Evolutionary conservation across 2,329 filamentous ascomycete species (phyloP).

Genomic region (Alternaria gansuensis): DNA sequence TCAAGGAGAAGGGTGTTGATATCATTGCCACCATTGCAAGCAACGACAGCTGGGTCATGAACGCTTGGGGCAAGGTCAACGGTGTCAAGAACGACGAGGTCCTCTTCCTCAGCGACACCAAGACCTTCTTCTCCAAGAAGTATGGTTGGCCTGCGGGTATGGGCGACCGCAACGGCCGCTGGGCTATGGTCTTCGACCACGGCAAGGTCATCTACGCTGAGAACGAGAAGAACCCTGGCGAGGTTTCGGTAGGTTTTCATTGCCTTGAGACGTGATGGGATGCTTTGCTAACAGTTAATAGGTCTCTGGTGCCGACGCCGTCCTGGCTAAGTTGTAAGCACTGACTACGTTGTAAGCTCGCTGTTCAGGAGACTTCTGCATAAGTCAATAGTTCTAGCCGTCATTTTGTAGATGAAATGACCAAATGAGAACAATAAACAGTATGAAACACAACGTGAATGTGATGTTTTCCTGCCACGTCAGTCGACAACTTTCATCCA

Average conservation of each 20-base stretch:
- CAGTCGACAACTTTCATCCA: not conserved
- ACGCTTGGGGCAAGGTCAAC: slow-evolving; percentile 90
- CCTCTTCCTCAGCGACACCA: slow-evolving; percentile 79
- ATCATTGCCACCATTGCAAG: slow-evolving; percentile 80
- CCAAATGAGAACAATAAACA: slow-evolving; percentile 7
- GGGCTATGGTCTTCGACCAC: slow-evolving; percentile 79
- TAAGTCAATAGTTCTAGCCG: not conserved
- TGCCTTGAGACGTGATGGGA: not conserved
- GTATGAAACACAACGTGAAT: slow-evolving; percentile 1
- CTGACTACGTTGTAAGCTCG: not conserved
- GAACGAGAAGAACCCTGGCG: slow-evolving; percentile 67
- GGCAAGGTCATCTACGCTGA: slow-evolving; percentile 85
- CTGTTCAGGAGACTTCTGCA: not conserved
- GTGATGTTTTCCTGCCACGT: not conserved
- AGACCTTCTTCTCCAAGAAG: slow-evolving; percentile 76
- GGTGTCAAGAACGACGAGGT: slow-evolving; percentile 75
- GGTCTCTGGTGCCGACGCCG: slow-evolving; percentile 59
- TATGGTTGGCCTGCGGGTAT: slow-evolving; percentile 75
- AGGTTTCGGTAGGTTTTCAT: slow-evolving; percentile 55
- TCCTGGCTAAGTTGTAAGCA: slow-evolving; percentile 58
- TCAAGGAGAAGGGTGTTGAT: slow-evolving; percentile 82
- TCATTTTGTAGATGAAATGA: slow-evolving; percentile 3
- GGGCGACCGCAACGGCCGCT: slow-evolving; percentile 78
- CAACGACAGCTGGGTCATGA: slow-evolving; percentile 90
- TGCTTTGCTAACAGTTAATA: slow-evolving; percentile 45